Evolutionary conservation across 495 filamentous ascomycete species (phyloP).

Genomic region (Annulohypoxylon bovei): DNA sequence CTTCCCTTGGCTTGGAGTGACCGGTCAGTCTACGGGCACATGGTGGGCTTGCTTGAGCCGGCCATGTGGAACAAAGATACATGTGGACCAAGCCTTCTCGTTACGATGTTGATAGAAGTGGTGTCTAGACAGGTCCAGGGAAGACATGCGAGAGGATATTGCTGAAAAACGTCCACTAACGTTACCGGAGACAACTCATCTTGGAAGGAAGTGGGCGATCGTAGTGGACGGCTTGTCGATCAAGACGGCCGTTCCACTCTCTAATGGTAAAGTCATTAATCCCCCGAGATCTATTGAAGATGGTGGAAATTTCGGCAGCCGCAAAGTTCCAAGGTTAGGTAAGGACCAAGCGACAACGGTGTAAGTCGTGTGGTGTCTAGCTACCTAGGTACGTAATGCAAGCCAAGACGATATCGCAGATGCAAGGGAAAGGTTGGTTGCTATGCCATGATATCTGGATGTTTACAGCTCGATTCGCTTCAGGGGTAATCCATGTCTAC

Average conservation of each 20-base stretch:
- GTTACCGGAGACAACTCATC: slow-evolving; percentile 20
- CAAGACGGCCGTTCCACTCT: slow-evolving; percentile 15
- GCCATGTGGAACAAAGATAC: slow-evolving; percentile 19
- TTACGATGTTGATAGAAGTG: slow-evolving; percentile 8
- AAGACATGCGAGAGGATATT: slow-evolving; percentile 23
- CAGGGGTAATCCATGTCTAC: slow-evolving; percentile 35
- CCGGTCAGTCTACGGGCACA: slow-evolving; percentile 20
- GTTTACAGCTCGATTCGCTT: slow-evolving; percentile 30
- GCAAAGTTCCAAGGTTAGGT: slow-evolving; percentile 10
- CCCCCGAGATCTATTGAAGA: slow-evolving; percentile 15
- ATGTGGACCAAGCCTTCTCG: slow-evolving; percentile 20
- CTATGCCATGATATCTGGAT: slow-evolving; percentile 25
- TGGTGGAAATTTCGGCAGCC: slow-evolving; percentile 22
- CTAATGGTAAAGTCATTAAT: slow-evolving; percentile 21
- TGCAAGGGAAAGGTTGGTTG: slow-evolving; percentile 39
- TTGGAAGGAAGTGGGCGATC: slow-evolving; percentile 23
- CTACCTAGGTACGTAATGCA: slow-evolving; percentile 14
- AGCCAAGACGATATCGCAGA: slow-evolving; percentile 39
- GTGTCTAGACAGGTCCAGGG: background rate
- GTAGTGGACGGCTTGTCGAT: slow-evolving; percentile 27
- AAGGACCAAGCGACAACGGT: too few relatives aligned
- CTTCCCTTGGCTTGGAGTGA: slow-evolving; percentile 10
- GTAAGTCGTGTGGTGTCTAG: slow-evolving; percentile 15
- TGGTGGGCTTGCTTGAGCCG: slow-evolving; percentile 6
- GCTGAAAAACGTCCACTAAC: slow-evolving; percentile 17